Conservation (phyloP, 495 filamentous ascomycete species). For the Aspergillus avenaceus region DNA sequence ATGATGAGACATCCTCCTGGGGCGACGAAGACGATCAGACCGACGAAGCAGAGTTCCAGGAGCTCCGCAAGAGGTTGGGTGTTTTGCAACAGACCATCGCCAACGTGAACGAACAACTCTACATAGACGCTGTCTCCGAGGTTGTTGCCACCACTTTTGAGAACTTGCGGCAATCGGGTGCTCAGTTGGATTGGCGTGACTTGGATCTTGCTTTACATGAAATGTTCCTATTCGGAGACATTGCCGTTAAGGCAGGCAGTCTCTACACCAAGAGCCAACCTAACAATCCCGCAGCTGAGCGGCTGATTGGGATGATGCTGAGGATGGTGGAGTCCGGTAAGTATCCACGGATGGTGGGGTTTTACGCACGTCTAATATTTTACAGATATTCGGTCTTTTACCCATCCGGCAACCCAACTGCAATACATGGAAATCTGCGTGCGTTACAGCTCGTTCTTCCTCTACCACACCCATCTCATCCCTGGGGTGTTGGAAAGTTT, state of each 20-base stretch:
- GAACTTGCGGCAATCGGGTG: conserved; percentile 62
- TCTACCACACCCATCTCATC: conserved; percentile 70
- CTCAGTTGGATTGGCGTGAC: conserved; percentile 87
- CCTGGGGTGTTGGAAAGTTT: conserved; percentile 88
- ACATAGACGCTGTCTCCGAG: conserved; percentile 77
- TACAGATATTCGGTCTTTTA: conserved; percentile 73
- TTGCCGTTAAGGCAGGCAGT: conserved; percentile 78
- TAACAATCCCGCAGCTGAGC: conserved; percentile 66
- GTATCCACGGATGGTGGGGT: conserved; percentile 11
- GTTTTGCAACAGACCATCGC: conserved; percentile 88
- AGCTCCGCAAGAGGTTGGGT: conserved; percentile 82
- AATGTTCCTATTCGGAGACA: conserved; percentile 93
- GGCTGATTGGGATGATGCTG: conserved; percentile 83
- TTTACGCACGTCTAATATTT: conserved; percentile 10
- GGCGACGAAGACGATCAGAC: conserved; percentile 91
- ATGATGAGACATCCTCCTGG: conserved; percentile 92
- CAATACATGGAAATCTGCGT: conserved; percentile 99
- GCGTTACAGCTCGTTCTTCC: conserved; percentile 90
- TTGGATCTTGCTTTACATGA: conserved; percentile 94
- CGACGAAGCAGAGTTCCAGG: conserved; percentile 97
- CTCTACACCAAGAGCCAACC: conserved; percentile 78
- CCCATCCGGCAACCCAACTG: conserved; percentile 86
- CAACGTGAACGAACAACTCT: conserved; percentile 76
- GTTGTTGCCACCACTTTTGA: conserved; percentile 81
- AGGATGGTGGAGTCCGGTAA: conserved; percentile 90